Evolutionary conservation across 2,329 filamentous ascomycete species (phyloP), one percentile per base, ranked within the genome.

Genomic region (Raffaelea arxii): DNA sequence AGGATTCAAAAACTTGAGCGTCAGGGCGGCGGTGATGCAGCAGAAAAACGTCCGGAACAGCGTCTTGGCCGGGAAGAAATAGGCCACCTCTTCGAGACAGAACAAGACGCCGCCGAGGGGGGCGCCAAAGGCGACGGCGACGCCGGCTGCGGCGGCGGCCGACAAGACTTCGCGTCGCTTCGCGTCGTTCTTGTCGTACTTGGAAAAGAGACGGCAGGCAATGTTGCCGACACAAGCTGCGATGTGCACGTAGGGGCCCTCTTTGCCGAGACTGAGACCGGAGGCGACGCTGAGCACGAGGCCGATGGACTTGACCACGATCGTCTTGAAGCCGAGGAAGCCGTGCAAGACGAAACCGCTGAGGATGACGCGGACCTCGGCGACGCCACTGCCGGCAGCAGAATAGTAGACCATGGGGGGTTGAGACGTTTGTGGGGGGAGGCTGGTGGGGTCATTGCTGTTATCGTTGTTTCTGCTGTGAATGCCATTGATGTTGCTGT

Each of bases 31-130:
- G 25, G 85, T 83, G 56, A 97, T 97, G 64, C 91, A 97, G 69
- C 91, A 97, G 66, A 97, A 97, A 65, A 98, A 98, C 0, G 92
- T 97, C 45, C 92, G 75, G 69, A 98, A 98, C 9, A 98, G 75
- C 0, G 91, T 97, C 68, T 98, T 97, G 6, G 91, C 88, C 1
- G 92, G 91, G 62, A 97, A 97, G 65, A 97, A 97, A 64, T 97
- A 97, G 55, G 86, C 80, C 51, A 97, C 90, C 72, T 97, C 92
- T 65, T 98, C 92, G 25, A 97, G 66, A 27, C 88, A 89, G 64
- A 97, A 97, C 3, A 97, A 72, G 2, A 96, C 89, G 44, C 91
- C 91, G 9, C 89, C 88, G 0, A 80, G 59, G 37, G 91, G 91
- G 1, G 91, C 89, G 32, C 91, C 91, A 61, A 97, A 97, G 12